These are phyloP conservation scores for Phoma sp. DNA, from an alignment of 2,329 filamentous ascomycete genomes.

Conservation along the genomic window DNA sequence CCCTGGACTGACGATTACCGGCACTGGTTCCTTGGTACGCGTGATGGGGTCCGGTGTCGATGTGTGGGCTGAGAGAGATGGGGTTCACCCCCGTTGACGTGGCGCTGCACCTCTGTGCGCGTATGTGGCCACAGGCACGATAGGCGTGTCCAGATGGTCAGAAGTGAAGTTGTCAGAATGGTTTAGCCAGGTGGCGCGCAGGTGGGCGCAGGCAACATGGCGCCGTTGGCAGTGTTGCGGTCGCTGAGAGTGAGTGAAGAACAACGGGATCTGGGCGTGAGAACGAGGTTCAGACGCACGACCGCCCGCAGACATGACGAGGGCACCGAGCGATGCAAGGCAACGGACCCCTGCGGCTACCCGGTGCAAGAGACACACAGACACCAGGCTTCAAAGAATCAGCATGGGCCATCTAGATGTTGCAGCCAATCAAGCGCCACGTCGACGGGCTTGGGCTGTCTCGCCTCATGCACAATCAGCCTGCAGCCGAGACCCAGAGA, in stretches of 20 bases:
- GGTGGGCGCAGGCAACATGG: slow-evolving; percentile 31
- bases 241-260: slow-evolving; percentile 31
- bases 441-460: neutral
- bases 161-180: neutral
- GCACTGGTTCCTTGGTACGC: slow-evolving; percentile 2
- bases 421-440: neutral
- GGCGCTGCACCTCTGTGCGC: slow-evolving; percentile 37
- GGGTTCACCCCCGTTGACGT: slow-evolving; percentile 39
- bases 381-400: slow-evolving; percentile 3
- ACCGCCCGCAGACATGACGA: slow-evolving; percentile 27
- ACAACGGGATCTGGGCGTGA: slow-evolving; percentile 37
- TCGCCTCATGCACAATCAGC: slow-evolving; percentile 6
- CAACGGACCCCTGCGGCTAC: slow-evolving; percentile 22
- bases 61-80: slow-evolving; percentile 3
- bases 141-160: slow-evolving; percentile 18
- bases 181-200: slow-evolving; percentile 30
- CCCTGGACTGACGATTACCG: neutral
- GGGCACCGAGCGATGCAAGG: slow-evolving; percentile 5
- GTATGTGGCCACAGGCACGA: slow-evolving; percentile 27
- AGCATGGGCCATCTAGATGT: neutral
- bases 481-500: neutral
- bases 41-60: slow-evolving; percentile 7
- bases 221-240: slow-evolving; percentile 27
- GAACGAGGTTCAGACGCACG: slow-evolving; percentile 27
- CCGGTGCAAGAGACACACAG: slow-evolving; percentile 2